Evolutionary conservation across 371 early-diverging fungal species (phyloP).

Genomic region (Blastocladiella emersonii): DNA sequence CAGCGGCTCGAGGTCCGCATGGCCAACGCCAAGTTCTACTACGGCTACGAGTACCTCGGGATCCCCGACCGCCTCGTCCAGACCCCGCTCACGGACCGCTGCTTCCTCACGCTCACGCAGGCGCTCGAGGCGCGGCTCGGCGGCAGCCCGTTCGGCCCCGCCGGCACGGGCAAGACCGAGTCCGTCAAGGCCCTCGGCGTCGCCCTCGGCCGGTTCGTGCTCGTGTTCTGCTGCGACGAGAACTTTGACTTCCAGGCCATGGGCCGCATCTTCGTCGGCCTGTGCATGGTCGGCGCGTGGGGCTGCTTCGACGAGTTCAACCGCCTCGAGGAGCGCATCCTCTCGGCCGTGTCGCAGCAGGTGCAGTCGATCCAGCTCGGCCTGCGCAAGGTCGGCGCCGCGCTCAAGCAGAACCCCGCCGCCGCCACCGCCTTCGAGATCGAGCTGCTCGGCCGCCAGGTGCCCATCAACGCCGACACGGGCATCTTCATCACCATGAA

Average conservation of each 20-base stretch:
- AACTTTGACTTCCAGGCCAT: constrained; percentile 98
- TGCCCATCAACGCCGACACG: constrained; percentile 74
- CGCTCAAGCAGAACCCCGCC: constrained; percentile 16
- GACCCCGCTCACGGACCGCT: constrained; percentile 94
- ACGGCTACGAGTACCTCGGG: constrained; percentile 96
- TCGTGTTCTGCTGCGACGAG: constrained; percentile 99
- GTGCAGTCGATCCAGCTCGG: constrained; percentile 96
- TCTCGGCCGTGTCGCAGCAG: constrained; percentile 97
- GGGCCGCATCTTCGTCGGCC: constrained; percentile 97
- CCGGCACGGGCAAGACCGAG: constrained; percentile 96
- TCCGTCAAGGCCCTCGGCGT: constrained; percentile 94
- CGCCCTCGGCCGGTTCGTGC: constrained; percentile 88
- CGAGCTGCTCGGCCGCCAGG: constrained; percentile 79
- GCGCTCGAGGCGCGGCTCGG: constrained; percentile 85
- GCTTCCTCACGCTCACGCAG: constrained; percentile 93
- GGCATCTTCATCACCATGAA: constrained; percentile 99
- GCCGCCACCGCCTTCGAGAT: constrained; percentile 41
- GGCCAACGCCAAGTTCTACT: constrained; percentile 87
- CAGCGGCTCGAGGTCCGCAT: constrained; percentile 64
- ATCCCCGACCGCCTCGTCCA: constrained; percentile 92
- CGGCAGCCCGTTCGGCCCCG: constrained; percentile 95
- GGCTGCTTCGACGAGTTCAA: constrained; percentile 99
- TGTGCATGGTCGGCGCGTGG: constrained; percentile 96
- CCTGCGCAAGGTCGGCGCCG: constrained; percentile 24
- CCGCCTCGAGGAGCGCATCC: constrained; percentile 89